Evolutionary conservation across 352 stramenopile species (phyloP), one percentile per base, ranked within the genome.

Genomic region (Phytophthora multivora): DNA sequence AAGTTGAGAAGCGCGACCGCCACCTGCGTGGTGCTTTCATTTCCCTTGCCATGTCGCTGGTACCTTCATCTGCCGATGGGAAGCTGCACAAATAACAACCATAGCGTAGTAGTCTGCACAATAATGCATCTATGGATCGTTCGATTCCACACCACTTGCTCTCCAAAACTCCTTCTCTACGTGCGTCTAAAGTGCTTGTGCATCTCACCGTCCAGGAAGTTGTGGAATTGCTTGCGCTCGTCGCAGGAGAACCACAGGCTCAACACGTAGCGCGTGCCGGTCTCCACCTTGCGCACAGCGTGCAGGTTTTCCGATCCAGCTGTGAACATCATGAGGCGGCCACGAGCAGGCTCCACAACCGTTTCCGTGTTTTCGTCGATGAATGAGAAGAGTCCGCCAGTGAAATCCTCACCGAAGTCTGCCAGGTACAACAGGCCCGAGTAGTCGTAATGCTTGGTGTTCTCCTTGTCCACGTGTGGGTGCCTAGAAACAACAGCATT

Each of bases 241-340:
- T 98, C 87, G 66, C 91, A 98, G n/a, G 90, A 91, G 63, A 98
- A 98, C 92, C 92, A 98, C 69, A 98, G 91, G 51, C 82, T 95
- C 73, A 98, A 79, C 26, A 93, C 86, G 60, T 95, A 97, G 18
- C 92, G 83, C 39, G 72, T 85, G 38, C 92, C 92, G 0, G 72
- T 88, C 48, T 87, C 74, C 1, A 91, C 75, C 35, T 84, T 79
- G 73, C 85, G 71, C 55, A 95, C 86, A n/a, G 76, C 72, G 52
- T 98, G 92, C 40, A 89, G 45, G 66, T 98, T 98, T 63, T 98
- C 92, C 28, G 86, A 79, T 25, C 88, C 83, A 12, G 87, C 86
- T n/a, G 86, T 93, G 66, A 98, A 98, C 68, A 96, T 93, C 72
- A 96, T 85, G 45, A 97, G 72, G 4, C 90, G 79, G 0, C 71